Evolutionary conservation across 2,329 filamentous ascomycete genomes (phyloP), one percentile per base, ranked within the genome.

Genomic region (Colletotrichum sp.): DNA sequence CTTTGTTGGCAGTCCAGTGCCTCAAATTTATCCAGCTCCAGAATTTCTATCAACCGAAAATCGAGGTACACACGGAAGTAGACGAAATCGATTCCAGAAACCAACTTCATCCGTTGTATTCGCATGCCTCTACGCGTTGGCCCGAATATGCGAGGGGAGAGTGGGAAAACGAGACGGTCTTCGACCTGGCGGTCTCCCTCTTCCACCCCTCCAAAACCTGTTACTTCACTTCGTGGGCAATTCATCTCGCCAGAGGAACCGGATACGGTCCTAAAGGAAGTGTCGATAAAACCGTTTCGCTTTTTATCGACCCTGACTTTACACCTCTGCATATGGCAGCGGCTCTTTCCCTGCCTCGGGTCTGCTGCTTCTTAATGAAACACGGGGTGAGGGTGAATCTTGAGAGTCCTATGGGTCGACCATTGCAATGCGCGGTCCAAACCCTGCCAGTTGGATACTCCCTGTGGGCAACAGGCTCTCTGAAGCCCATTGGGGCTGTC

Each of bases 1-100:
- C 27, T 12, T 0, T 22, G 9, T 0, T 62, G 29, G 9, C 57
- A 1, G 22, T 32, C 1, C 44, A 72, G 1, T 72, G 52, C 25
- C 70, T 72, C 0, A 59, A 67, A 5, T 65, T 16, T 2, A n/a
- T 65, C 5, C 70, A 67, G 29, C 44, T 72, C 9, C 8, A 5
- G 8, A 61, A 63, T 6, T 70, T 70, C 34, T 3, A 34, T 0
- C 16, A 3, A 0, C 0, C 4, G 1, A 12, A 22, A 0, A 25
- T 36, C 0, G 34, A 70, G n/a, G 2, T 2, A 0, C 1, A 44
- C 0, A 16, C 52, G 16, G 12, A n/a, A 19, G 8, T 0, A 39
- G 36, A 39, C 0, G 0, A 19, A n/a, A 49, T 49, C 2, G 0
- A n/a, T 0, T 49, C 19, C 0, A 70, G 15, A 3, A 32, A 44